These are phyloP conservation scores for Trichoderma cornu-damae DNA, from an alignment of 2,329 filamentous ascomycete species.

Conservation along the genomic window DNA sequence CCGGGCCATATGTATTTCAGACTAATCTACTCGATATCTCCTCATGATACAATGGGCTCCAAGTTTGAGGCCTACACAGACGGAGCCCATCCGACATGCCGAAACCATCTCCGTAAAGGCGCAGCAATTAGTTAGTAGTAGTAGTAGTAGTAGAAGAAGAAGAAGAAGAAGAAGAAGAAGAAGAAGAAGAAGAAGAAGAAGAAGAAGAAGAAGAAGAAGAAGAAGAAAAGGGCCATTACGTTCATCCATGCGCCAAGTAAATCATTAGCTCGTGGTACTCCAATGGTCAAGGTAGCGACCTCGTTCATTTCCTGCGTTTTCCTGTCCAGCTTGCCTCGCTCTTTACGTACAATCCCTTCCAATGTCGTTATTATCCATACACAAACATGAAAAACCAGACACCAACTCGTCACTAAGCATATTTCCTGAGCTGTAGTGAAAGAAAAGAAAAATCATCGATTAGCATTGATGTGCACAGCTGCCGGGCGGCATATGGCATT, in stretches of 20 bases:
- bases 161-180: not conserved
- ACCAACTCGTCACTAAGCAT: constrained; percentile 26
- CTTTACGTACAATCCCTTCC: constrained; percentile 1
- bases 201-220: not conserved
- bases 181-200: too few species aligned
- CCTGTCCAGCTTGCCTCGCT: constrained; percentile 3
- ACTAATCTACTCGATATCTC: not conserved
- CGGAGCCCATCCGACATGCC: not conserved
- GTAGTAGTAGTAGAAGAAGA: too few species aligned
- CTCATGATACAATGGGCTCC: too few species aligned
- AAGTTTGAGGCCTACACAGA: not conserved
- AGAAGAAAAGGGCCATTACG: not conserved
- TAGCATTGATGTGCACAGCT: not conserved
- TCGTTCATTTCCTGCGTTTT: constrained; percentile 9
- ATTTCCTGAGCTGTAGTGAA: constrained; percentile 31
- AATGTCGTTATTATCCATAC: constrained; percentile 14
- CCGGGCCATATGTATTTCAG: too few species aligned
- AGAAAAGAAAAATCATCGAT: constrained; percentile 18
- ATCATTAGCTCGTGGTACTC: constrained; percentile 18
- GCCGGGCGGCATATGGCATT: not conserved
- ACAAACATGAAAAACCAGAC: not conserved
- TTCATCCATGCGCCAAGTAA: constrained; percentile 12
- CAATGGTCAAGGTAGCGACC: not conserved
- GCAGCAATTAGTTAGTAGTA: not conserved
- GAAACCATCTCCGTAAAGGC: not conserved